Percentiles rank a stretch among this genome's conserved stretches.
Conservation (phyloP, 768 basidiomycete species). For the Kwoniella europaea region DNA sequence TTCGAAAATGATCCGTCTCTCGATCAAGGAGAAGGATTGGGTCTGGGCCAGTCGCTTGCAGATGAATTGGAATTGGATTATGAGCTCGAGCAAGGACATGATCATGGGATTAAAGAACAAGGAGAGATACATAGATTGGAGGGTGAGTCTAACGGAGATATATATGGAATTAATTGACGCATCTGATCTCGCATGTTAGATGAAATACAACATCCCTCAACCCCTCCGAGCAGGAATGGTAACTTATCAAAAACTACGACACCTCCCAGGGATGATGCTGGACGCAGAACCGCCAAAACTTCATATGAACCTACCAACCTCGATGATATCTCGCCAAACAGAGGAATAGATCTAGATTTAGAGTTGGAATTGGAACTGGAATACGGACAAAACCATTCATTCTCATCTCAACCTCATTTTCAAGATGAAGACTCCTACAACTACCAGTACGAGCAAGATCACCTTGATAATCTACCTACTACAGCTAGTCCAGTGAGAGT, state of each 20-base stretch:
- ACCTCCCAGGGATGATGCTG: not conserved
- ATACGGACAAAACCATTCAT: not conserved
- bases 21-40: not conserved
- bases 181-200: not conserved
- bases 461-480: not conserved
- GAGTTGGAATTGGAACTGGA: not conserved
- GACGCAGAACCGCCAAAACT: not conserved
- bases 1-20: not conserved
- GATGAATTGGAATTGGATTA: conserved; percentile 22
- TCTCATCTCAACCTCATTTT: not conserved
- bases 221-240: not conserved
- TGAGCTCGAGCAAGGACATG: not conserved
- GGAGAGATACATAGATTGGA: not conserved
- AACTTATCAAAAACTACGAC: not conserved
- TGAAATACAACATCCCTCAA: too few relatives aligned
- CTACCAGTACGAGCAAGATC: not conserved
- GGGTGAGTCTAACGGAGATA: too few relatives aligned
- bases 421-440: not conserved
- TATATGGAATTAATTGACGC: too few relatives aligned
- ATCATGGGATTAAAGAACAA: not conserved
- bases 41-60: conserved; percentile 8
- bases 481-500: not conserved
- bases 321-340: conserved; percentile 3
- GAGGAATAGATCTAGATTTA: conserved; percentile 2
- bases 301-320: conserved; percentile 1